Percentiles rank a stretch among this genome's conserved stretches.
These are phyloP conservation scores for Vigna nakashimae DNA, from an alignment of 306 rosid species.

Conservation along the genomic window DNA sequence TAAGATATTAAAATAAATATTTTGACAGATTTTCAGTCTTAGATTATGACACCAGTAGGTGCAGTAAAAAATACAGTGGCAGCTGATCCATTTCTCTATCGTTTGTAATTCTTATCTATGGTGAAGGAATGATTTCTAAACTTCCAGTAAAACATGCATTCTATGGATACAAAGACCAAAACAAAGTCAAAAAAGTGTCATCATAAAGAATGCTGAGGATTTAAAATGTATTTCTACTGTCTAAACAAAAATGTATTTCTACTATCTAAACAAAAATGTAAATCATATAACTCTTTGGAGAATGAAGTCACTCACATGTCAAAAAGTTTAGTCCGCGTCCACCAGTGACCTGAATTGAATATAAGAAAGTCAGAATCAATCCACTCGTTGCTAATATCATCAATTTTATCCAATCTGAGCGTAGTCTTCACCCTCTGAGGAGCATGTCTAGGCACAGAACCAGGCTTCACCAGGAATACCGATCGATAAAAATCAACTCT, in stretches of 20 bases:
- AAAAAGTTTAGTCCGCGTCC: slow-evolving; percentile 79
- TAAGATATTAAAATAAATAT: background rate
- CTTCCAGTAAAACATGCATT: background rate
- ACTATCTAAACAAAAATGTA: background rate
- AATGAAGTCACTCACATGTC: slow-evolving; percentile 69
- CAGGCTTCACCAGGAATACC: slow-evolving; percentile 72
- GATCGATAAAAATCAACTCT: slow-evolving; percentile 87
- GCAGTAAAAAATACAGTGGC: background rate
- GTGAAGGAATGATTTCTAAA: background rate
- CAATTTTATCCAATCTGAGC: slow-evolving; percentile 73
- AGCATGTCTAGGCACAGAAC: slow-evolving; percentile 57
- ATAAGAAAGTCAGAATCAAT: slow-evolving; percentile 82
- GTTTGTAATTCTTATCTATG: background rate
- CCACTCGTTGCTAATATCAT: slow-evolving; percentile 83
- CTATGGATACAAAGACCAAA: slow-evolving; percentile 17
- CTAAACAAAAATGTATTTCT: slow-evolving; percentile 8
- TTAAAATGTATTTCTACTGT: background rate
- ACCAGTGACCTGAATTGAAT: slow-evolving; percentile 95
- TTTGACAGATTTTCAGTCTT: background rate
- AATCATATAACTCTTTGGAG: slow-evolving; percentile 27
- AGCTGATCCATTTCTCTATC: background rate
- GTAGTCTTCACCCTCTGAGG: slow-evolving; percentile 77
- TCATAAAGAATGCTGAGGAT: slow-evolving; percentile 6
- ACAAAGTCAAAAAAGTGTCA: background rate
- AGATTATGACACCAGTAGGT: background rate